These are phyloP conservation scores for Solanum verrucosum DNA, from an alignment of 257 asterid species.

Conservation along the genomic window DNA sequence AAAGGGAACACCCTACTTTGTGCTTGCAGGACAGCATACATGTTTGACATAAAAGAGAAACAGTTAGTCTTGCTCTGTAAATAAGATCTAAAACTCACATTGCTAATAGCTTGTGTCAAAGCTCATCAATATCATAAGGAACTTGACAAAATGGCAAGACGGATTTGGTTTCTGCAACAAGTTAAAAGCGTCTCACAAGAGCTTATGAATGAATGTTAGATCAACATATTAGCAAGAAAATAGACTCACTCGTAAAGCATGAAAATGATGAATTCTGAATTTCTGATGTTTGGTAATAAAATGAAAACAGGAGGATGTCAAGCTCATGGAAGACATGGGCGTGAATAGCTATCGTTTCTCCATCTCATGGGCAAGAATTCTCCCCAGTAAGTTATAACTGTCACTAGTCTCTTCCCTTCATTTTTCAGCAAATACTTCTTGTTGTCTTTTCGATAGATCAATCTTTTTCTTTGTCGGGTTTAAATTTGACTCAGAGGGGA, in stretches of 20 bases:
- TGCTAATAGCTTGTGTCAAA: neutral
- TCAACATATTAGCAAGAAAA: neutral
- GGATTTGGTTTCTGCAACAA: neutral
- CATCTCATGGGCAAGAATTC: too few species aligned
- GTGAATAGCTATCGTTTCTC: constrained; percentile 1
- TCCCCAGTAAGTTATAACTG: neutral
- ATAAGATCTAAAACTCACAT: neutral
- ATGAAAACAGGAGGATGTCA: constrained; percentile 1
- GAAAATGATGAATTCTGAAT: neutral
- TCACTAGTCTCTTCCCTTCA: neutral
- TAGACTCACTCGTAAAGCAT: neutral
- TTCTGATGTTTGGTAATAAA: neutral
- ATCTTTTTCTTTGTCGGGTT: neutral
- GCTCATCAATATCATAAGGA: neutral
- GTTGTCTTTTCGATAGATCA: neutral
- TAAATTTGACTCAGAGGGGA: constrained; percentile 32
- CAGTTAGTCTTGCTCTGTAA: neutral
- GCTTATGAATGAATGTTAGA: neutral
- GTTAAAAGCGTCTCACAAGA: neutral
- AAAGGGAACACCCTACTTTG: neutral
- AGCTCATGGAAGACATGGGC: constrained; percentile 4
- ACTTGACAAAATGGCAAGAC: neutral
- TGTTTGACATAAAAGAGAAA: neutral
- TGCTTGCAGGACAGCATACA: neutral
- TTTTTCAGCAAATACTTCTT: neutral